These are phyloP conservation scores for Ceratocystis destructans DNA, from an alignment of 2,329 filamentous ascomycete species.

Conservation along the genomic window DNA sequence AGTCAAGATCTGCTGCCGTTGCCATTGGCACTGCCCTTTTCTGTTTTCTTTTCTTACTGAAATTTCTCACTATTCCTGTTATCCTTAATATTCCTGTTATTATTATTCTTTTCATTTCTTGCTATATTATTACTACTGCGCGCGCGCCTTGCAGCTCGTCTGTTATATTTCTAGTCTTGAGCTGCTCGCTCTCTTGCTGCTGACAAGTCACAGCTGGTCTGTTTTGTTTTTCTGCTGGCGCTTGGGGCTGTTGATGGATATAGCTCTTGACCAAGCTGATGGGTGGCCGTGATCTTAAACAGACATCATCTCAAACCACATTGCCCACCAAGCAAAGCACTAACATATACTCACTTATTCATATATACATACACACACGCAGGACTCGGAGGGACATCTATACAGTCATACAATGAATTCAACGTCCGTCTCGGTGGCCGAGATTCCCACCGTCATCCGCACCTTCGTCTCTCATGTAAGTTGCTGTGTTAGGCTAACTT, in stretches of 20 bases:
- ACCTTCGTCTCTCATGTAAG: conserved; percentile 77
- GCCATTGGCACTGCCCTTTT: background rate
- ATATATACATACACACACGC: background rate
- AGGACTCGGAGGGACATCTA: background rate
- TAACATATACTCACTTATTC: background rate
- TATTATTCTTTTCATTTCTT: conserved; percentile 1
- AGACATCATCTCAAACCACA: background rate
- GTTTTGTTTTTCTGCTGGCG: background rate
- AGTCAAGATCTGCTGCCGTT: background rate
- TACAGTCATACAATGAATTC: conserved; percentile 44
- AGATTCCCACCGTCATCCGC: conserved; percentile 75
- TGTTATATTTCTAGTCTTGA: background rate
- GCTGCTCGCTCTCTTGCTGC: background rate
- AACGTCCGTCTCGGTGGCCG: conserved; percentile 64
- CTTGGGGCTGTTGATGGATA: background rate
- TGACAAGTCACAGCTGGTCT: background rate
- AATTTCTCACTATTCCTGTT: background rate
- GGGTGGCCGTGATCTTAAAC: background rate
- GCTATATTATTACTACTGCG: background rate
- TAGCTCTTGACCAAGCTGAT: background rate
- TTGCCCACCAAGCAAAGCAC: background rate
- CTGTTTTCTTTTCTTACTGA: background rate
- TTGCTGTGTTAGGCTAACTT: background rate
- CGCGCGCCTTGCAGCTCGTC: background rate
- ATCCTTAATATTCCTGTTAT: background rate